Base-by-base conservation (phyloP, 163 green algal genomes). In the Botryococcus braunii region DNA sequence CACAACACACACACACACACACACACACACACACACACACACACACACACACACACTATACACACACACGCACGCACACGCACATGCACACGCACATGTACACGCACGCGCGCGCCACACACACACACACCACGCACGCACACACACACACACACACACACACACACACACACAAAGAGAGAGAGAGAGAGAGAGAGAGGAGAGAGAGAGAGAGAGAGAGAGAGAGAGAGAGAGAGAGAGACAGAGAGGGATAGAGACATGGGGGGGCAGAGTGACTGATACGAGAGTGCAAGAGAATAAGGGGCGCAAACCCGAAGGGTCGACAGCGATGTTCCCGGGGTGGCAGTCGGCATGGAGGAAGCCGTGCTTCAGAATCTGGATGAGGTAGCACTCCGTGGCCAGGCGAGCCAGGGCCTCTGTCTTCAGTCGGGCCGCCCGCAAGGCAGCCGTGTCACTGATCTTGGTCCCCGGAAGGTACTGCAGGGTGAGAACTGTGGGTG, bases 391-490 rank as follows among this genome's bases (percentile, higher is more conserved):
- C 74, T 96, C 89, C 0, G 89, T 93, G 21, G 85, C 81, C 3
- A 81, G 68, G 25, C 66, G 66, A 0, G 88, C 82, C 34, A 92
- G 60, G 3, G 69, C 7, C n/a, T 73, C 75, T 2, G 76, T 66
- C 46, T 88, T 71, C 17, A 95, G 38, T 4, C 81, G 81, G 4
- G 66, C 70, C 9, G 73, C 74, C 2, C 27, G 40, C n/a, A 71
- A 29, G 5, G 34, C 63, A 1, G 65, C 56, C n/a, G 72, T 69
- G 69, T 89, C 78, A 0, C 73, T 91, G 72, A 93, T 88, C 73
- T 80, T 85, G 46, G 58, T 73, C 29, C 88, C 88, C 32, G 91
- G 91, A 36, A 90, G 46, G 76, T 96, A 96, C 77, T 94, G 79
- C 49, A 97, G 71, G 17, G 88, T 92, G 34, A 97, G 77, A 38